Conservation (phyloP, 202 grass and related monocot species). For the Setaria italica region DNA sequence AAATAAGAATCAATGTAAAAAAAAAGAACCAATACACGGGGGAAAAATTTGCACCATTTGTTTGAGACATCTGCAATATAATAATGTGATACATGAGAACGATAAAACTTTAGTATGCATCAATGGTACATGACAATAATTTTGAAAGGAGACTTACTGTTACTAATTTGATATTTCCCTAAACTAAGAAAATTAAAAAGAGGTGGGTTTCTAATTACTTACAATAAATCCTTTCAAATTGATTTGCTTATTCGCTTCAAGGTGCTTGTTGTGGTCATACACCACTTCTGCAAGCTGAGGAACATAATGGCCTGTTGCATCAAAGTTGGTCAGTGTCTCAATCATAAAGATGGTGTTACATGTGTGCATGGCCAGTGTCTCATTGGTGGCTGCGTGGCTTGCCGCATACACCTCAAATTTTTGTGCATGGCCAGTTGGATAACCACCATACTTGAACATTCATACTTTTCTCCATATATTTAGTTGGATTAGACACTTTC, state of each 20-base stretch:
- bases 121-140: neutral
- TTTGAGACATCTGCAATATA: neutral
- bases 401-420: neutral
- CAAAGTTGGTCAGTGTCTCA: constrained; percentile 35
- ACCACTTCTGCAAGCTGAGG: constrained; percentile 86
- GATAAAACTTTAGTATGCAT: neutral
- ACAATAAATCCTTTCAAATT: constrained; percentile 91
- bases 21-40: neutral
- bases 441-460: constrained; percentile 29
- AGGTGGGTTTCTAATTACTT: constrained; percentile 25
- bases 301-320: constrained; percentile 84
- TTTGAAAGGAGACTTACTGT: neutral
- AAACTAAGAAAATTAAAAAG: neutral
- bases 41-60: neutral
- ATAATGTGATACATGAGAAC: neutral
- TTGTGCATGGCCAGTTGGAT: constrained; percentile 26
- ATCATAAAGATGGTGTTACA: constrained; percentile 18
- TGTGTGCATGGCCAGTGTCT: neutral
- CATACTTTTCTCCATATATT: constrained; percentile 29
- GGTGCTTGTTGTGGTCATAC: constrained; percentile 69
- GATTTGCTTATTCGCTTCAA: constrained; percentile 49
- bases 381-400: neutral
- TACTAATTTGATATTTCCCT: neutral
- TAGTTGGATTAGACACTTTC: constrained; percentile 10
- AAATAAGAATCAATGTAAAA: neutral